Evolutionary conservation across 1,284 basidiomycete species (phyloP).

Genomic region (Mrakiaceae sp.): DNA sequence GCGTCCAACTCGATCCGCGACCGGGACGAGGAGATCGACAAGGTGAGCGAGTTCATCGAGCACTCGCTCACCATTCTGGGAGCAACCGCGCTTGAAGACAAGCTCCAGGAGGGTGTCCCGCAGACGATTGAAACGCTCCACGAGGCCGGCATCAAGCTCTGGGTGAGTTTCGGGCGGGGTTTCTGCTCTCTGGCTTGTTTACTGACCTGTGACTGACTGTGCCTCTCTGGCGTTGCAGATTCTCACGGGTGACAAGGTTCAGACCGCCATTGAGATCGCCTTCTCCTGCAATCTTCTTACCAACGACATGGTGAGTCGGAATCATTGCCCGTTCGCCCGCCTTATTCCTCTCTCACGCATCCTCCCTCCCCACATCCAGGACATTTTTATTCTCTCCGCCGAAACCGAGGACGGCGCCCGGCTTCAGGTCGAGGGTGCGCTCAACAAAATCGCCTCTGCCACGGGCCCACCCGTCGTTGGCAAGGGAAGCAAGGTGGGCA

Average conservation of each 20-base stretch:
- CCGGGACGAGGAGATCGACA: constrained; percentile 82
- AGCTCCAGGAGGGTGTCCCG: constrained; percentile 91
- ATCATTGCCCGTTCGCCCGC: too few species aligned
- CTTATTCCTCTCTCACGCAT: constrained; percentile 82
- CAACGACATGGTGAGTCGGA: constrained; percentile 50
- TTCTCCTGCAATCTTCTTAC: constrained; percentile 89
- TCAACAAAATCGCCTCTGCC: constrained; percentile 81
- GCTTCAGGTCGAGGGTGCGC: constrained; percentile 77
- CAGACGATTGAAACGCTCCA: constrained; percentile 89
- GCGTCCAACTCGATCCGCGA: constrained; percentile 64
- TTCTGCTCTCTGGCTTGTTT: constrained; percentile 20
- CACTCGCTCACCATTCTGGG: constrained; percentile 72
- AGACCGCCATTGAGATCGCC: constrained; percentile 94
- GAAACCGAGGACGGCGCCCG: constrained; percentile 63
- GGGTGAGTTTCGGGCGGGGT: constrained; percentile 48
- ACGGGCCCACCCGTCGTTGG: constrained; percentile 11
- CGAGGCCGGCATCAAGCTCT: constrained; percentile 88
- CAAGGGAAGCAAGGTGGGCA: background rate
- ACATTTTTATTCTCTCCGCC: constrained; percentile 91
- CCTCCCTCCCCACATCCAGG: constrained; percentile 78
- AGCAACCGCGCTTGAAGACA: constrained; percentile 92
- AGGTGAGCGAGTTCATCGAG: constrained; percentile 73
- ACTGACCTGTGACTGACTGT: constrained; percentile 5
- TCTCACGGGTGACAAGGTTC: constrained; percentile 65
- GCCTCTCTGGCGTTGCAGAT: background rate